phyloP scores from a whole-genome alignment of 352 stramenopile species.

The Thraustotheca clavata region DNA sequence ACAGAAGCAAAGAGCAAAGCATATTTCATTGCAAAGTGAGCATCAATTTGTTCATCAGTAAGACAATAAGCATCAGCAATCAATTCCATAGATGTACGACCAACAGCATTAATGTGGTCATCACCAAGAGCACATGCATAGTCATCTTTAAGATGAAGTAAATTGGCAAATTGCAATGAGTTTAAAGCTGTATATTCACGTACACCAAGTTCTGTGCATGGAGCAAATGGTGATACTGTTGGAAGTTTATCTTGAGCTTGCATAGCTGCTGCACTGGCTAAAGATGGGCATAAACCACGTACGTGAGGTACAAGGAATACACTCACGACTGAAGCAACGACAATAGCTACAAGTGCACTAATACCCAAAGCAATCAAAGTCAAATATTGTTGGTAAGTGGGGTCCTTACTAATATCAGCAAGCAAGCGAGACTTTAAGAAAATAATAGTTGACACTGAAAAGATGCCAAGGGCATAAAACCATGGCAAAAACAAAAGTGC shows the following conservation, averaged over 20 bases:
- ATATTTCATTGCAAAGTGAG: constrained; percentile 42
- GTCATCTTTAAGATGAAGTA: constrained; percentile 20
- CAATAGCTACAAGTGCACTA: not conserved
- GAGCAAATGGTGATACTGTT: not conserved
- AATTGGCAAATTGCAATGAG: not conserved
- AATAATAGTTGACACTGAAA: constrained; percentile 40
- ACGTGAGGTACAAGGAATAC: constrained; percentile 29
- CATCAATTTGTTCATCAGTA: constrained; percentile 37
- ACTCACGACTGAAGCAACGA: constrained; percentile 13
- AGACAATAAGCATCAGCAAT: constrained; percentile 22
- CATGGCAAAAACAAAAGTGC: constrained; percentile 36
- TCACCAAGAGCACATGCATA: constrained; percentile 29
- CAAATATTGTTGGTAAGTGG: constrained; percentile 16
- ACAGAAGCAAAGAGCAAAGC: constrained; percentile 64
- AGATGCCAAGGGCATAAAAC: constrained; percentile 38
- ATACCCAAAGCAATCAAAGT: constrained; percentile 8
- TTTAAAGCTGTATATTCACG: constrained; percentile 1
- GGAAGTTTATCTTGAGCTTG: not conserved
- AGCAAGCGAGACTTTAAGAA: constrained; percentile 31
- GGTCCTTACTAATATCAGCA: not conserved
- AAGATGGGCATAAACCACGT: constrained; percentile 21
- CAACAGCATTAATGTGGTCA: not conserved
- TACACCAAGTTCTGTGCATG: not conserved
- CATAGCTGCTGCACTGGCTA: not conserved
- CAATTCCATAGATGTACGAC: not conserved